phyloP scores from a whole-genome alignment of 2,329 filamentous ascomycete genomes.

The Exophiala aquamarina region DNA sequence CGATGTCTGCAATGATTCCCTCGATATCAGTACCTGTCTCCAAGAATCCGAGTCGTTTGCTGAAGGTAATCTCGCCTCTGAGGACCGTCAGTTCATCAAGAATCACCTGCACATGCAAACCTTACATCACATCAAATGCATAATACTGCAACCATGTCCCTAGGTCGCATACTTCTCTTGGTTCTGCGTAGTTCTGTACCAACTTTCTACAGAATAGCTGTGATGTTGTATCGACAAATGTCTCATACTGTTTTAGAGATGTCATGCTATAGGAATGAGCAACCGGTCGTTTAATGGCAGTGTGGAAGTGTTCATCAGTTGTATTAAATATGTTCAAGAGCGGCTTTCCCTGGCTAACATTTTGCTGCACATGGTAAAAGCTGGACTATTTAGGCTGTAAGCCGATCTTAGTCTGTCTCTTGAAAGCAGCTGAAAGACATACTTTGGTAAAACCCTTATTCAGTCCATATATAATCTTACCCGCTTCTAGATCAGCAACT shows the following conservation, averaged over 20 bases:
- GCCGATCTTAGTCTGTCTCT: no score
- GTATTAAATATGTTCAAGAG: constrained; percentile 61
- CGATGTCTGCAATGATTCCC: constrained; percentile 21
- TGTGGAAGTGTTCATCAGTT: constrained; percentile 69
- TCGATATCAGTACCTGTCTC: constrained; percentile 7
- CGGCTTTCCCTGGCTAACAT: constrained; percentile 24
- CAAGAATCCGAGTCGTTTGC: constrained; percentile 27
- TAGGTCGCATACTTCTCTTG: constrained; percentile 5
- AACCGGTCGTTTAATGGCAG: constrained; percentile 70
- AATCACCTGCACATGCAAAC: not conserved
- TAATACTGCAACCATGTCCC: constrained; percentile 16
- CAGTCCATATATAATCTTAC: constrained; percentile 75
- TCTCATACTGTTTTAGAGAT: constrained; percentile 49
- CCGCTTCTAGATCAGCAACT: constrained; percentile 69
- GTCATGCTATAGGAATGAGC: constrained; percentile 62
- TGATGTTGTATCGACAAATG: constrained; percentile 73
- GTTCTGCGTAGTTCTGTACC: constrained; percentile 49
- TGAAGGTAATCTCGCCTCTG: constrained; percentile 34
- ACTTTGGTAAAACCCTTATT: constrained; percentile 78
- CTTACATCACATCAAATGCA: constrained; percentile 18
- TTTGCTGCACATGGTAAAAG: constrained; percentile 10
- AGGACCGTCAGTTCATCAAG: not conserved
- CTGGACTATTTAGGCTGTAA: no score
- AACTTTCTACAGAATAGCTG: constrained; percentile 67
- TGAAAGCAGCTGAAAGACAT: no score